These are phyloP conservation scores for Aspergillus sp. DNA, from an alignment of 2,329 filamentous ascomycete species.

Conservation along the genomic window DNA sequence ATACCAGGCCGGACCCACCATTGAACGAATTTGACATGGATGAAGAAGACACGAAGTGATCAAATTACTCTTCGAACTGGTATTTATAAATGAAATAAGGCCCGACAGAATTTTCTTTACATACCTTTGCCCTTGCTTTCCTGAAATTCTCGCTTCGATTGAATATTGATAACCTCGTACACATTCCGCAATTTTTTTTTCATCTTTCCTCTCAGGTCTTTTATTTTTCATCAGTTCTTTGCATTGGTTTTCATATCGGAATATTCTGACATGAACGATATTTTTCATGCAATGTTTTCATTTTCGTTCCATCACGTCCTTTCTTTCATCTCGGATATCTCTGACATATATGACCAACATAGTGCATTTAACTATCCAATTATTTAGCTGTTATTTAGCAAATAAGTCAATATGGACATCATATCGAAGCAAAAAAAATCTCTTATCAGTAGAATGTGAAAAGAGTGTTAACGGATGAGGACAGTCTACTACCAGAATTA, in stretches of 20 bases:
- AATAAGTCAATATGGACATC: no score
- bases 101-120: neutral
- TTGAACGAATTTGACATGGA: neutral
- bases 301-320: rapidly evolving
- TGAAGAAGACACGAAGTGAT: neutral
- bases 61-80: neutral
- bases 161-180: neutral
- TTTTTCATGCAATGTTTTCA: no score
- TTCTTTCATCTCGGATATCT: no score
- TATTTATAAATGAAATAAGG: neutral
- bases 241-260: neutral
- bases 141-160: neutral
- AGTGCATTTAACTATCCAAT: no score
- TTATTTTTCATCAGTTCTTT: neutral
- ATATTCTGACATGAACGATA: neutral
- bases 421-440: no score
- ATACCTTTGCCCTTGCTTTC: neutral
- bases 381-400: no score
- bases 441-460: no score
- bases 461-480: neutral
- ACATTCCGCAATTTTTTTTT: neutral
- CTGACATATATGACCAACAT: no score
- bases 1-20: neutral
- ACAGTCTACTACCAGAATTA: neutral
- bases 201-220: no score